Evolutionary conservation across 768 basidiomycete genomes (phyloP), one percentile per base, ranked within the genome.

Genomic region (Xerocomellus intermedius): DNA sequence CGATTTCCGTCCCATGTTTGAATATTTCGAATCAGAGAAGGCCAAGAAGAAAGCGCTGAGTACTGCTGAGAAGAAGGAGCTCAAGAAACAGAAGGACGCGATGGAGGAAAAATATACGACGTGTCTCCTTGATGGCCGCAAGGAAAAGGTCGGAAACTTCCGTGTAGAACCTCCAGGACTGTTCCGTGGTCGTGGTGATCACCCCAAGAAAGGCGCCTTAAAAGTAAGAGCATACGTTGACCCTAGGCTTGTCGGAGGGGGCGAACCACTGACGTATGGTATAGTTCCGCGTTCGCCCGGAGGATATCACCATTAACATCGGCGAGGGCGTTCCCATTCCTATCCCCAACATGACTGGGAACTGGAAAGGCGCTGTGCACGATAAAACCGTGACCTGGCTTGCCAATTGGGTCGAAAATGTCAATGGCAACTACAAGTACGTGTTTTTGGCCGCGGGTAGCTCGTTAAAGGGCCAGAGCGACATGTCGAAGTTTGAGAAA

Each of bases 311-410:
- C 4, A 74, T 99, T 69, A 99, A 99, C 74, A 94, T 99, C 54
- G 95, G 91, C 19, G 77, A 86, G 63, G 81, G 79, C 44, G 80
- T 79, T 1, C 81, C 85, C 2, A 74, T 89, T 28, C 97, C 97
- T 1, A 73, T 82, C n/a, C 93, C 97, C 5, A 98, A 97, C 60
- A 85, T 89, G 68, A 86, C 94, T 19, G 96, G 97, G 42, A 81
- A 84, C 41, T 99, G 97, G 97, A 94, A 91, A 69, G 78, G 79
- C 4, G 77, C 97, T 21, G 80, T 84, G 12, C 92, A 98, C 67
- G 95, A 98, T 68, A 87, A 95, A 61, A 98, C 94, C 3, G 97
- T 98, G 26, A 98, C 97, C 13, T 99, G 97, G 97, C 80, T 99
- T 45, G 97, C 97, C 5, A 95, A 90, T 52, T 99, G 97, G 97